Percentiles rank a stretch among this genome's conserved stretches.
These are phyloP conservation scores for Pichia eremophila DNA, from an alignment of 805 yeast genomes.

Conservation along the genomic window DNA sequence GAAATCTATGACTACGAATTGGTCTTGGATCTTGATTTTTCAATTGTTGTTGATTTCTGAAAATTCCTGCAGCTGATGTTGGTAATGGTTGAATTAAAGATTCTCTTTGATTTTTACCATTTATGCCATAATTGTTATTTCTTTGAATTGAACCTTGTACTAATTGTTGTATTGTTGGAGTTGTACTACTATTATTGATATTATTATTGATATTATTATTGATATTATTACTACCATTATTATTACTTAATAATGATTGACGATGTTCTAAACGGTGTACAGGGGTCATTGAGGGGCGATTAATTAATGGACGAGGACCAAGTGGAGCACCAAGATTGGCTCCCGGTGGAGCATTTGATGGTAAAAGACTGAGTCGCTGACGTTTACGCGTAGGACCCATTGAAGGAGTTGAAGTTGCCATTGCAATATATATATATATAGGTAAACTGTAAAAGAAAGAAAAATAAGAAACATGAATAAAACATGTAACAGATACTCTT, in stretches of 20 bases:
- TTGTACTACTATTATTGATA: background rate
- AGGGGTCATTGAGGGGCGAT: background rate
- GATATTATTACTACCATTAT: slow-evolving; percentile 2
- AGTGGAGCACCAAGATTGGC: background rate
- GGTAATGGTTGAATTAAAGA: slow-evolving; percentile 6
- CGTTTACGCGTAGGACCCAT: background rate
- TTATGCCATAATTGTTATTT: slow-evolving; percentile 3
- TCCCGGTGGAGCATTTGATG: background rate
- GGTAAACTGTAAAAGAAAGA: too few species aligned
- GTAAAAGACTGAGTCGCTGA: background rate
- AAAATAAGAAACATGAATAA: too few species aligned
- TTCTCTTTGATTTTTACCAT: slow-evolving; percentile 3
- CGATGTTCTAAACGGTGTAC: background rate
- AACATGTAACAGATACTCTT: too few species aligned
- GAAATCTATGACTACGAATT: slow-evolving; percentile 62
- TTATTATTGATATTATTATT: slow-evolving; percentile 8
- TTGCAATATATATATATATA: too few species aligned
- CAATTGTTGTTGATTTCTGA: background rate
- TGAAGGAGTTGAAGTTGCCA: background rate
- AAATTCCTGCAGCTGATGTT: slow-evolving; percentile 5
- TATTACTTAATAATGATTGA: background rate
- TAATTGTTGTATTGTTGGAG: slow-evolving; percentile 15
- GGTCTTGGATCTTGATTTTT: slow-evolving; percentile 60
- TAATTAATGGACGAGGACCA: background rate
- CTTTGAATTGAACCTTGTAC: slow-evolving; percentile 22